These are phyloP conservation scores for Phytophthora ohioensis DNA, from an alignment of 352 stramenopile genomes.

Conservation along the genomic window DNA sequence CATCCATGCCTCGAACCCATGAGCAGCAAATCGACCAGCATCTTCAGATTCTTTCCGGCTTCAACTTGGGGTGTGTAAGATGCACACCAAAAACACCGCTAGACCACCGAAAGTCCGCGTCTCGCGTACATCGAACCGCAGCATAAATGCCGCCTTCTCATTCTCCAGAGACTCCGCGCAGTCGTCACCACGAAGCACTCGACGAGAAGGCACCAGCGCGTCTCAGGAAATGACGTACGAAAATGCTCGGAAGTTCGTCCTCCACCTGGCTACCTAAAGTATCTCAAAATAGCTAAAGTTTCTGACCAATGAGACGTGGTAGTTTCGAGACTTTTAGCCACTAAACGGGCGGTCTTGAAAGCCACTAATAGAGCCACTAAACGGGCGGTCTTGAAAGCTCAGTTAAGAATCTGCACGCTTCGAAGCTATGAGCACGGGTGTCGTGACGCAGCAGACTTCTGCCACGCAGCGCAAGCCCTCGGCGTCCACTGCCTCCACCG, in stretches of 20 bases:
- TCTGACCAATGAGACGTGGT: too few species aligned
- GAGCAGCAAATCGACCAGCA: conserved; percentile 10
- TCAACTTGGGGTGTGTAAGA: conserved; percentile 6
- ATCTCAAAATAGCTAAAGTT: not conserved
- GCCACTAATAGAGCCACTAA: not conserved
- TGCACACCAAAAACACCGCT: not conserved
- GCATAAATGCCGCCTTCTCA: conserved; percentile 9
- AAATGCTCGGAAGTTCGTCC: conserved; percentile 1
- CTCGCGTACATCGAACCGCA: not conserved
- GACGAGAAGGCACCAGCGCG: too few species aligned
- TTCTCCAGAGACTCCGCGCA: conserved; percentile 1
- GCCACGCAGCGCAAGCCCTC: conserved; percentile 34
- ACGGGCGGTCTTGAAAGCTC: conserved; percentile 2
- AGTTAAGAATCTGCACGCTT: conserved; percentile 18
- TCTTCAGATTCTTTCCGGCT: conserved; percentile 18
- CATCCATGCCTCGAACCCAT: conserved; percentile 8
- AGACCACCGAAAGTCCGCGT: conserved; percentile 3
- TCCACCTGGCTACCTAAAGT: not conserved
- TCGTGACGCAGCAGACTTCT: conserved; percentile 19
- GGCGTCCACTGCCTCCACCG: conserved; percentile 23
- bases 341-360: too few species aligned
- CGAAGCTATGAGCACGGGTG: conserved; percentile 14
- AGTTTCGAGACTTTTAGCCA: too few species aligned
- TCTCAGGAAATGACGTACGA: not conserved
- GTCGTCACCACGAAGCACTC: not conserved